Conservation (phyloP, 805 yeast species). For the Kodamaea kakaduensis region DNA sequence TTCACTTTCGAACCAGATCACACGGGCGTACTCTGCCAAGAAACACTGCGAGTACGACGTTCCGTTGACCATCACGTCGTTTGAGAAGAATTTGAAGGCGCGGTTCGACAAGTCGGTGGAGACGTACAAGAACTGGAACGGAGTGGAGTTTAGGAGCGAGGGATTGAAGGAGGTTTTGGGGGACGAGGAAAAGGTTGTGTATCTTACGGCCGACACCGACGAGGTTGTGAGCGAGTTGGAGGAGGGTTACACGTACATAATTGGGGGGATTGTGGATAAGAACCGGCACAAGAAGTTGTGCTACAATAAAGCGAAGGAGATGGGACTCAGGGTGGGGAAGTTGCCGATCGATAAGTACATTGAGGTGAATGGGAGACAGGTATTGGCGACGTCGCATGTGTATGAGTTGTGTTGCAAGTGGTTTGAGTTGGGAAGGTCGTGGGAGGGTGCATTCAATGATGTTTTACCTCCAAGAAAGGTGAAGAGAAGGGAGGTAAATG, state of each 20-base stretch:
- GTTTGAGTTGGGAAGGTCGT: slow-evolving; percentile 64
- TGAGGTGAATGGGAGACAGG: slow-evolving; percentile 78
- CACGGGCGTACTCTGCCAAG: slow-evolving; percentile 77
- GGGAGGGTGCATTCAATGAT: slow-evolving; percentile 84
- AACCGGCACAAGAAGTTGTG: slow-evolving; percentile 83
- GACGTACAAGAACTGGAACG: slow-evolving; percentile 66
- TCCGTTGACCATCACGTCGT: slow-evolving; percentile 57
- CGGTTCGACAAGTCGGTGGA: slow-evolving; percentile 64
- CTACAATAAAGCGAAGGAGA: slow-evolving; percentile 68
- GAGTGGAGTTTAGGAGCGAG: slow-evolving; percentile 47
- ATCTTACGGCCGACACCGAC: slow-evolving; percentile 85
- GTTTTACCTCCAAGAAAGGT: slow-evolving; percentile 80
- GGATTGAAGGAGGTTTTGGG: slow-evolving; percentile 25
- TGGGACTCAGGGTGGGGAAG: slow-evolving; percentile 69
- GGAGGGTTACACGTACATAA: slow-evolving; percentile 70
- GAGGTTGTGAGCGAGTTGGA: slow-evolving; percentile 60
- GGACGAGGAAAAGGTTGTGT: slow-evolving; percentile 45
- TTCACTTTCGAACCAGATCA: slow-evolving; percentile 75
- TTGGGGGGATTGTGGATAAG: slow-evolving; percentile 96
- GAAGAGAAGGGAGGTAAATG: slow-evolving; percentile 12
- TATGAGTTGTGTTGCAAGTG: slow-evolving; percentile 79
- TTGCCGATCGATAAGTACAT: slow-evolving; percentile 87
- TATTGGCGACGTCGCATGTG: slow-evolving; percentile 93
- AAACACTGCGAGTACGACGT: slow-evolving; percentile 56
- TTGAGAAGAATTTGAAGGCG: slow-evolving; percentile 58